Evolutionary conservation across 176 grass and related monocot genomes (phyloP), one percentile per base, ranked within the genome.

Genomic region (Triticum turgidum): DNA sequence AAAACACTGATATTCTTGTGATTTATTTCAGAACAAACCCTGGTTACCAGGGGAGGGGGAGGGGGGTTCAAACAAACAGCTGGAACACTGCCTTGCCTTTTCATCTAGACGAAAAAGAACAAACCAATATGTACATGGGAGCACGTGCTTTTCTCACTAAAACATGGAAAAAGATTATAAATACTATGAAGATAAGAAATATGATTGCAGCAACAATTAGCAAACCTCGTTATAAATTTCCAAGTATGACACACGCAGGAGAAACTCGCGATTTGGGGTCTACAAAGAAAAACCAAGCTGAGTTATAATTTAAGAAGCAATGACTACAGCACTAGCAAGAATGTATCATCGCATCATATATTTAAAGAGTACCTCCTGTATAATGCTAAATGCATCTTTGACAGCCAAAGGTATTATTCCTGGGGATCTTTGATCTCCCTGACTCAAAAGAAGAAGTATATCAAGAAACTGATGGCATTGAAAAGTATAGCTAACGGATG

Each of bases 151-250:
- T 59, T 59, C 27, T 88, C 38, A 52, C 8, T 77, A 56, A 56
- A 58, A 58, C 54, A 59, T 59, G 18, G 20, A 2, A 49, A 69
- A 58, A n/a, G 32, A 85, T 7, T 80, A 85, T 1, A 79, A 76
- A 18, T 30, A 54, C 39, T 83, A 90, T 65, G 62, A 71, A 61
- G 24, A 65, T 20, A 15, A 62, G 62, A 84, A 84, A 77, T 47
- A 84, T 33, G 32, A 83, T 54, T 58, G 39, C 4, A 59, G 33
- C 14, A 14, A 87, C 15, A 54, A 54, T 54, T 18, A 54, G 6
- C 88, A 89, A 85, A 97, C 94, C 97, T 99, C 97, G 66, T 99
- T 99, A 85, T 99, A 99, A 91, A 99, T 99, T 93, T 99, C 97
- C 92, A 99, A 80, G 87, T 99, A 99, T 79, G 97, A 99, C 47